These are phyloP conservation scores for Hypoxylon sp. DNA, from an alignment of 2,329 filamentous ascomycete genomes.

Conservation along the genomic window DNA sequence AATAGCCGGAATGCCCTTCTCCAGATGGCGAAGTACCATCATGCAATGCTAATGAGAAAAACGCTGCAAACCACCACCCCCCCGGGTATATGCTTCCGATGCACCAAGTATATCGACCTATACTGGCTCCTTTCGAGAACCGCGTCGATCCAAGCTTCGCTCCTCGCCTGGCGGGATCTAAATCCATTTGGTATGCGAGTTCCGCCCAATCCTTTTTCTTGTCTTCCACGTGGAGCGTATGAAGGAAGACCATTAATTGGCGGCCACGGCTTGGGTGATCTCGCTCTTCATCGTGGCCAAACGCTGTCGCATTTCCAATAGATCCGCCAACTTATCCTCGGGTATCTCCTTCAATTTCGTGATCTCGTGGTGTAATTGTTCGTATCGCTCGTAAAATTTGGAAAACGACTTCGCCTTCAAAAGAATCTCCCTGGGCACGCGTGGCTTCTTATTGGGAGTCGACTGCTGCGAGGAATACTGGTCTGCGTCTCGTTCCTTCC, in stretches of 20 bases:
- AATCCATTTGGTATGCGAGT: neutral
- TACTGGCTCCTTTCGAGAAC: too few relatives aligned
- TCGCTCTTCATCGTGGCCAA: constrained; percentile 66
- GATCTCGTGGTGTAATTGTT: constrained; percentile 65
- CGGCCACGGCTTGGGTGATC: constrained; percentile 60
- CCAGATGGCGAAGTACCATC: constrained; percentile 4
- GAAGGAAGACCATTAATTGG: constrained; percentile 28
- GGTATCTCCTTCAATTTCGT: constrained; percentile 59
- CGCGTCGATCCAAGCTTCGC: too few relatives aligned
- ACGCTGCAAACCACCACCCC: constrained; percentile 3
- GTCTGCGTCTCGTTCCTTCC: constrained; percentile 49
- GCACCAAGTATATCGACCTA: too few relatives aligned
- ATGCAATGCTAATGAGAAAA: constrained; percentile 5
- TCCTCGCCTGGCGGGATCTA: neutral
- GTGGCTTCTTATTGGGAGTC: constrained; percentile 50
- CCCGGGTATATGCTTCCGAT: constrained; percentile 14
- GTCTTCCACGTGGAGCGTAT: neutral
- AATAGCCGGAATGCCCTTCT: constrained; percentile 6
- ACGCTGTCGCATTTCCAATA: constrained; percentile 63
- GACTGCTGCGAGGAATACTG: constrained; percentile 46
- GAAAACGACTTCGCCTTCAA: constrained; percentile 65
- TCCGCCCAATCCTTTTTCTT: neutral
- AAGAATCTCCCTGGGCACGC: constrained; percentile 58
- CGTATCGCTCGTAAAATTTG: constrained; percentile 64
- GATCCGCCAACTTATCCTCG: constrained; percentile 58